Evolutionary conservation across 2,329 filamentous ascomycete species (phyloP).

Genomic region (Chaetothyriales sp.): DNA sequence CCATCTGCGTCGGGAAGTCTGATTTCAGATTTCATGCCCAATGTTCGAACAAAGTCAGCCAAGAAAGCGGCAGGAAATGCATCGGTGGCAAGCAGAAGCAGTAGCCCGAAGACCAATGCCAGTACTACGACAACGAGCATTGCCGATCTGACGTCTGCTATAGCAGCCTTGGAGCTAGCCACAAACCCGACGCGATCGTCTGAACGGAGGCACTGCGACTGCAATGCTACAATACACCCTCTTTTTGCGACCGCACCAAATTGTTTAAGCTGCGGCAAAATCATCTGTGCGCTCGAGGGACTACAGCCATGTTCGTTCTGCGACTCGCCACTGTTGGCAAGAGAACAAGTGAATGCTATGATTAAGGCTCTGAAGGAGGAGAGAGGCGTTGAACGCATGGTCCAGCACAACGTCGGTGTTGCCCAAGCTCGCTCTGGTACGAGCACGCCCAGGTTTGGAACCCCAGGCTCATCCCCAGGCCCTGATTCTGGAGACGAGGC

Average conservation of each 20-base stretch:
- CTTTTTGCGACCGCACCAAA: constrained; percentile 85
- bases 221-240: constrained; percentile 74
- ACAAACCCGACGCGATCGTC: constrained; percentile 63
- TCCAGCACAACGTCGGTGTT: constrained; percentile 56
- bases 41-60: constrained; percentile 42
- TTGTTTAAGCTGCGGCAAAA: constrained; percentile 82
- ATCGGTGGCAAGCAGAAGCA: neutral
- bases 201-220: constrained; percentile 59
- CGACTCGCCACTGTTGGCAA: constrained; percentile 53
- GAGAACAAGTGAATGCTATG: constrained; percentile 67
- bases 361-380: constrained; percentile 70
- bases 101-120: constrained; percentile 23
- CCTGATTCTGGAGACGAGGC: constrained; percentile 18
- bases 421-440: constrained; percentile 30
- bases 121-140: constrained; percentile 33
- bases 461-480: constrained; percentile 19
- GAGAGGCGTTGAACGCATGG: constrained; percentile 73
- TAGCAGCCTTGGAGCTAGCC: constrained; percentile 75
- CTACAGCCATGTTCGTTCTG: constrained; percentile 91
- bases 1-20: constrained; percentile 61
- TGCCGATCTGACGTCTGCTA: constrained; percentile 54
- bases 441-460: constrained; percentile 20
- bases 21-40: constrained; percentile 57
- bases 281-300: constrained; percentile 87
- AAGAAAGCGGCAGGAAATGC: constrained; percentile 23